Evolutionary conservation across 2,329 filamentous ascomycete genomes (phyloP), one percentile per base, ranked within the genome.

Genomic region (Catunica adiposa): DNA sequence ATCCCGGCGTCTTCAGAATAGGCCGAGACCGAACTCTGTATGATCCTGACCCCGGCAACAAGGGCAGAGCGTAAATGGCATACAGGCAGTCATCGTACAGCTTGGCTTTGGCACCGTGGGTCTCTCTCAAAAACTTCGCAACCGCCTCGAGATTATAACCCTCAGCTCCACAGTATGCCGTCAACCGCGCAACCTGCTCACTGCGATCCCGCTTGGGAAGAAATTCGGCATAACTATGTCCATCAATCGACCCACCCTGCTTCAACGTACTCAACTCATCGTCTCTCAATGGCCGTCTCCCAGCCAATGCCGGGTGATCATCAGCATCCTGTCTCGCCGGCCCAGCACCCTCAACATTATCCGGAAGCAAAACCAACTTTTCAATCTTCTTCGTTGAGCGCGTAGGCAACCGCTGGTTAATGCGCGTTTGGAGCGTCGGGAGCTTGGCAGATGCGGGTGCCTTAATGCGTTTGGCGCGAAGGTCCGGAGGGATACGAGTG

Each of bases 21-120:
- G 92, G 92, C 64, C 89, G 88, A 65, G 90, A 96, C 62, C 87
- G 80, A 25, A 98, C 74, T 25, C 92, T 77, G 67, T 89, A 96
- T 1, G 92, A 90, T 51, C 94, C 89, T 50, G 75, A 80, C 1
- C 90, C 92, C 1, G 87, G 84, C 55, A 97, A 73, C 15, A 98
- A 71, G 3, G 92, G 92, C 29, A 96, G 72, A 65, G 96, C 89
- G 67, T 98, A 98, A 51, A 95, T 90, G 25, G 84, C 87, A 66
- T 98, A 98, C 23, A 98, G 73, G 65, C 92, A 98, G 68, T 98
- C 92, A 67, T 98, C 92, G 69, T 98, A 98, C 3, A 97, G 75
- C 69, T 98, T 98, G 14, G 90, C 94, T 69, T 89, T 84, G 1
- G 89, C 90, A 31, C 85, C 83, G 69, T 98, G 92, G 63, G 83